Conservation (phyloP, 2,329 filamentous ascomycete genomes). For the Colletotrichum abscissum region DNA sequence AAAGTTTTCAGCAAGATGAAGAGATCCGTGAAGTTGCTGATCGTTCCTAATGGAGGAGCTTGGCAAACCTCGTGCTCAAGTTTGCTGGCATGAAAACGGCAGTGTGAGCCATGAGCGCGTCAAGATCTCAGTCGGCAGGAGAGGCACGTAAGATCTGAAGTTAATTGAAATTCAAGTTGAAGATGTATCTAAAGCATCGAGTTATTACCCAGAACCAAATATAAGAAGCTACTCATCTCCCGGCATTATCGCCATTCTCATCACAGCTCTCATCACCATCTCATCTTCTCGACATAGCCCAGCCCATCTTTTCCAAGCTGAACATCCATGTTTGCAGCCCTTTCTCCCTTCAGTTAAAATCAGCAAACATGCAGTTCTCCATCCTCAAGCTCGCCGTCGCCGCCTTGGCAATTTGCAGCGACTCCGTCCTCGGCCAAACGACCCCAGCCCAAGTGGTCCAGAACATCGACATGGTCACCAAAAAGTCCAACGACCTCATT, state of each 20-base stretch:
- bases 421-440: slow-evolving; percentile 34
- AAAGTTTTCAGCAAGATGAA: background rate
- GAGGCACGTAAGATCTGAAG: accelerated
- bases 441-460: slow-evolving; percentile 37
- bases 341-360: background rate
- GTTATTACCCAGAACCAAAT: background rate
- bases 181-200: background rate
- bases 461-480: slow-evolving; percentile 41
- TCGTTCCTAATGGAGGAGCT: background rate
- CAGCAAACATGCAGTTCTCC: slow-evolving; percentile 36
- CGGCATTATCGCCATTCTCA: background rate
- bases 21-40: background rate
- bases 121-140: background rate
- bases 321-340: background rate
- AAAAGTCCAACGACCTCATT: slow-evolving; percentile 41
- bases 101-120: background rate
- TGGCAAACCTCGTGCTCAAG: background rate
- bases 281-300: background rate
- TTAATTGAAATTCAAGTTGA: accelerated
- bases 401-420: slow-evolving; percentile 35
- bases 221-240: background rate
- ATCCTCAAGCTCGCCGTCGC: slow-evolving; percentile 34
- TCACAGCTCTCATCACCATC: background rate
- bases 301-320: background rate
- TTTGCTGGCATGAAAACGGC: background rate